A percentile compares a stretch with the other conserved stretches of the same genome.
phyloP scores from a whole-genome alignment of 305 asterid species.

The Solanum hybrid region DNA sequence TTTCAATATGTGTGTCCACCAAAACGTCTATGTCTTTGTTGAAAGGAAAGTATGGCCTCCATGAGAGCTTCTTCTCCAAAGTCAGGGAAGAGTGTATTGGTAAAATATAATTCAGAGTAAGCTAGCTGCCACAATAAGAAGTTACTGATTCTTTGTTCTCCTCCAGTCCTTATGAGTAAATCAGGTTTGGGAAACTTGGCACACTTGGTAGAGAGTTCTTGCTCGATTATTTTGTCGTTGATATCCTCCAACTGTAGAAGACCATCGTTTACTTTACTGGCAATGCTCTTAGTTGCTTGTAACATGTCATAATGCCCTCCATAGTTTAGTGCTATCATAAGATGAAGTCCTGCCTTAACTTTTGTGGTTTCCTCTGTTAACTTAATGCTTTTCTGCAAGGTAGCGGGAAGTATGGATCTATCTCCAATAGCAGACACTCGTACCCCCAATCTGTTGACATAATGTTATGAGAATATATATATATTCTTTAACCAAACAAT shows the following conservation, averaged over 20 bases:
- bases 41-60: too few species aligned
- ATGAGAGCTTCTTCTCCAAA: too few species aligned
- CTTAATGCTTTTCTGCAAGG: neutral
- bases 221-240: conserved; percentile 1
- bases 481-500: neutral
- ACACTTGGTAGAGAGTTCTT: conserved; percentile 9
- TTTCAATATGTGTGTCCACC: too few species aligned
- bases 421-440: conserved; percentile 18
- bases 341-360: neutral
- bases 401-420: neutral
- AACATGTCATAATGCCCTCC: conserved; percentile 22
- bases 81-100: neutral
- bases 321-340: conserved; percentile 12
- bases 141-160: conserved; percentile 26
- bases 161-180: conserved; percentile 29
- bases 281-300: conserved; percentile 17
- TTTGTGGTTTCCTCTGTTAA: neutral
- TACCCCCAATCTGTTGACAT: too few species aligned
- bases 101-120: conserved; percentile 18
- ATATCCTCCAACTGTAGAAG: conserved; percentile 10
- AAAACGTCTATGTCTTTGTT: too few species aligned
- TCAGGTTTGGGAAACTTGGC: conserved; percentile 19
- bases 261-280: conserved; percentile 14
- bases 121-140: conserved; percentile 1
- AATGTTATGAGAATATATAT: too few species aligned